A percentile compares a stretch with the other conserved stretches of the same genome.
These are phyloP conservation scores for Pelargonium cotyledonis DNA, from an alignment of 441 rosid species.

Conservation along the genomic window DNA sequence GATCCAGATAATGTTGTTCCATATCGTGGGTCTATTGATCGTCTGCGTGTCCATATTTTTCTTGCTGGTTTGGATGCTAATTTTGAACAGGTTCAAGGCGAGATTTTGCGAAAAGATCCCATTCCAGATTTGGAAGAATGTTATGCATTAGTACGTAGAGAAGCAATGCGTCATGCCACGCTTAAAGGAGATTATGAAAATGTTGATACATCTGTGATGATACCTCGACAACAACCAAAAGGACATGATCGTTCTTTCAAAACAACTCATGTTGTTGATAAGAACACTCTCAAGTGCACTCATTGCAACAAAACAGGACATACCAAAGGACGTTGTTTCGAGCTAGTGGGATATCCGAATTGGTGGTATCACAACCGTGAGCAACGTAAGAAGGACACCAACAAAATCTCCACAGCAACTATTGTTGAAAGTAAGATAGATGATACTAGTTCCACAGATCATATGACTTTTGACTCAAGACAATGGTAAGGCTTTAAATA, in stretches of 20 bases:
- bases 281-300: background rate
- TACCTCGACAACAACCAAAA: background rate
- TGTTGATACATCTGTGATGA: background rate
- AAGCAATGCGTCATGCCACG: background rate
- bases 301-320: background rate
- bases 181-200: too few species aligned
- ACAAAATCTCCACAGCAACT: background rate
- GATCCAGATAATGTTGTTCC: background rate
- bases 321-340: background rate
- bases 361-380: background rate
- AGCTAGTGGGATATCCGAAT: background rate
- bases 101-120: conserved; percentile 1
- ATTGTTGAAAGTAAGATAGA: background rate
- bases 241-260: too few species aligned
- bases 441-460: too few species aligned
- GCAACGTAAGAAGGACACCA: background rate
- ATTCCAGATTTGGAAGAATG: background rate
- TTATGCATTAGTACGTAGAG: conserved; percentile 6
- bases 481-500: background rate
- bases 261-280: too few species aligned
- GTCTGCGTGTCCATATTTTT: conserved; percentile 15
- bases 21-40: background rate
- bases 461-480: too few species aligned
- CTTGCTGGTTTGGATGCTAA: conserved; percentile 4
- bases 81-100: conserved; percentile 9